phyloP scores from a whole-genome alignment of 2,329 filamentous ascomycete genomes.

The Botryotinia convoluta region DNA sequence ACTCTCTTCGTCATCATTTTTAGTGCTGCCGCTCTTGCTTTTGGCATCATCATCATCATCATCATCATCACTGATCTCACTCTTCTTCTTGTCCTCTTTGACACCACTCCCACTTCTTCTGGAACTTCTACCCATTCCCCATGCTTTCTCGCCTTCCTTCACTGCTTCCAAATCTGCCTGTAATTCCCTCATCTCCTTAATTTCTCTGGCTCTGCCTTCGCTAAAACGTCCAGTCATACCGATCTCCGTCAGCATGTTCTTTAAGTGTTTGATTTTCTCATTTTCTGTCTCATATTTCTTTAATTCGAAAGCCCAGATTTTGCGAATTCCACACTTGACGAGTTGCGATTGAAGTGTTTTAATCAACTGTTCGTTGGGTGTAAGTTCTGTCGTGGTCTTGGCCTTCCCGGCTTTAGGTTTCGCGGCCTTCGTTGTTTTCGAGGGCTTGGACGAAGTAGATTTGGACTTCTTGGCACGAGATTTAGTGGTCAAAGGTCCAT shows the following conservation, averaged over 20 bases:
- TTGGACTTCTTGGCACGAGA: slow-evolving; percentile 47
- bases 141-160: slow-evolving; percentile 73
- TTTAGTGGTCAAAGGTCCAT: slow-evolving; percentile 44
- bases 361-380: slow-evolving; percentile 73
- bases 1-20: slow-evolving; percentile 23
- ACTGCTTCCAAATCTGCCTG: slow-evolving; percentile 81
- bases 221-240: slow-evolving; percentile 92
- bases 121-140: slow-evolving; percentile 56
- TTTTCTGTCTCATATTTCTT: slow-evolving; percentile 70
- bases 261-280: slow-evolving; percentile 81
- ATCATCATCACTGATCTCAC: slow-evolving; percentile 37
- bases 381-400: slow-evolving; percentile 43
- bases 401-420: slow-evolving; percentile 41
- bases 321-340: slow-evolving; percentile 85
- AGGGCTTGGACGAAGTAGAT: slow-evolving; percentile 36
- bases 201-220: slow-evolving; percentile 76
- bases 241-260: slow-evolving; percentile 70
- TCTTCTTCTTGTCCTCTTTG: slow-evolving; percentile 27
- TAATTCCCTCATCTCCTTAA: slow-evolving; percentile 84
- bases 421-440: slow-evolving; percentile 26
- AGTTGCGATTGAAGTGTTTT: slow-evolving; percentile 86
- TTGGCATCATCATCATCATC: slow-evolving; percentile 31
- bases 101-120: slow-evolving; percentile 38
- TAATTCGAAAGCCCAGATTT: slow-evolving; percentile 85
- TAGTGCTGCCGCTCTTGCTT: slow-evolving; percentile 17